These are phyloP conservation scores for Sporothrix brasiliensis DNA, from an alignment of 2,329 filamentous ascomycete species.

Conservation along the genomic window DNA sequence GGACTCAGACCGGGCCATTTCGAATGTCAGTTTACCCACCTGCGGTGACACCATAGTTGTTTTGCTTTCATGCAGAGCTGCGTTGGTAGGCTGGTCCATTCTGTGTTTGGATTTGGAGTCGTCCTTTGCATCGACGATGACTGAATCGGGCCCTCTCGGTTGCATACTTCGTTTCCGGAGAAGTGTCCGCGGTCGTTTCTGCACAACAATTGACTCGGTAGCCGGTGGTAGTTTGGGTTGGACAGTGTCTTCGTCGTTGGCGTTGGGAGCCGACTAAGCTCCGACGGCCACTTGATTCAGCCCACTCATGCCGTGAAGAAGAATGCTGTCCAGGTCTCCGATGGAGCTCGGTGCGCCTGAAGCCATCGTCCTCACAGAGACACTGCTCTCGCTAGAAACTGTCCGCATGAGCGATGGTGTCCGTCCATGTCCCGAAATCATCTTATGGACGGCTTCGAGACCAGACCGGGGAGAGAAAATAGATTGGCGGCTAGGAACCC, in stretches of 20 bases:
- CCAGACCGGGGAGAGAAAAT: neutral
- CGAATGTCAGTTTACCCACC: conserved; percentile 34
- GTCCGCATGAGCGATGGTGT: conserved; percentile 18
- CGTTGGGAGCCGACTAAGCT: conserved; percentile 29
- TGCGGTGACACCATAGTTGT: conserved; percentile 25
- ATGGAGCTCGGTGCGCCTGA: neutral
- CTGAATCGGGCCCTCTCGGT: conserved; percentile 7
- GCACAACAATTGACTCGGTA: neutral
- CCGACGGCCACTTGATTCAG: conserved; percentile 17
- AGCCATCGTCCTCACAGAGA: neutral
- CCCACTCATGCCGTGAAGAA: neutral
- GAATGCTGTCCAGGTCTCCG: neutral
- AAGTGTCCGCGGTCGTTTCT: conserved; percentile 9
- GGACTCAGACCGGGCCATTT: conserved; percentile 34
- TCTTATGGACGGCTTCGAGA: conserved; percentile 4
- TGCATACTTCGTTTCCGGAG: conserved; percentile 24
- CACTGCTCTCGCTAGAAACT: conserved; percentile 25
- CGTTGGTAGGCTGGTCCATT: neutral
- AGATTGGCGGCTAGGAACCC: conserved; percentile 10
- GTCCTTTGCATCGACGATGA: neutral
- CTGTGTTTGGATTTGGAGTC: neutral
- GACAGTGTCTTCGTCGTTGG: neutral
- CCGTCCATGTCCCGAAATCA: conserved; percentile 17
- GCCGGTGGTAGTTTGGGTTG: neutral
- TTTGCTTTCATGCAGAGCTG: neutral